These are phyloP conservation scores for Penicillium malachiteum DNA, from an alignment of 495 filamentous ascomycete species.

Conservation along the genomic window DNA sequence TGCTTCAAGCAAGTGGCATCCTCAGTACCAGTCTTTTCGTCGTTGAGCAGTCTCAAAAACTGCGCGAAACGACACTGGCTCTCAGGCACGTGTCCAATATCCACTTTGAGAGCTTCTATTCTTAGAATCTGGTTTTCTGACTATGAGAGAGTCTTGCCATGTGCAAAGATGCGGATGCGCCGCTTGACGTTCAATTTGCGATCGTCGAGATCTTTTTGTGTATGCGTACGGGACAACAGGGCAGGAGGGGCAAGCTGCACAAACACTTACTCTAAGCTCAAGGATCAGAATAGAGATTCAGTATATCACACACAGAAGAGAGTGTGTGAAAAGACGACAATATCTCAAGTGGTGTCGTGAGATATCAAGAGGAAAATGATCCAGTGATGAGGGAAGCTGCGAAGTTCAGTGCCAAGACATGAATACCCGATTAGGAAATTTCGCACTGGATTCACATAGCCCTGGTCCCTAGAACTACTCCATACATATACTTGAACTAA, in stretches of 20 bases:
- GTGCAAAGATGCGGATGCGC: constrained; percentile 1
- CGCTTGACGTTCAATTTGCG: constrained; percentile 8
- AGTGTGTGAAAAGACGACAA: not conserved
- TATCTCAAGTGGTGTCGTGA: too few species aligned
- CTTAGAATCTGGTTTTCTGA: not conserved
- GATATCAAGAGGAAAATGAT: not conserved
- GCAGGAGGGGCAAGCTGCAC: constrained; percentile 16
- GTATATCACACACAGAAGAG: not conserved
- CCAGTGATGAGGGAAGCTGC: constrained; percentile 15
- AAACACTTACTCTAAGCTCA: constrained; percentile 17
- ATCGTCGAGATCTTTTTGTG: not conserved
- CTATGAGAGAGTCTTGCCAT: too few species aligned
- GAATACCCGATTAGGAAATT: constrained; percentile 25
- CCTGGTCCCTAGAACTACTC: too few species aligned
- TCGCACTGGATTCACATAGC: constrained; percentile 12
- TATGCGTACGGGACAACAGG: not conserved
- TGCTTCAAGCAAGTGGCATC: too few species aligned
- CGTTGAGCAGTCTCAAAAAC: not conserved
- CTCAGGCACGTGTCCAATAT: not conserved
- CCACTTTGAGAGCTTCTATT: not conserved
- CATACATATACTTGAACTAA: too few species aligned
- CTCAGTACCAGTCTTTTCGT: not conserved
- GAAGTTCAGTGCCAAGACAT: constrained; percentile 30
- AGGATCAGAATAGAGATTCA: too few species aligned
- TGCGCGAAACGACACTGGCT: too few species aligned